phyloP scores from a whole-genome alignment of 2,329 filamentous ascomycete genomes.

The Phialocephala sp. region DNA sequence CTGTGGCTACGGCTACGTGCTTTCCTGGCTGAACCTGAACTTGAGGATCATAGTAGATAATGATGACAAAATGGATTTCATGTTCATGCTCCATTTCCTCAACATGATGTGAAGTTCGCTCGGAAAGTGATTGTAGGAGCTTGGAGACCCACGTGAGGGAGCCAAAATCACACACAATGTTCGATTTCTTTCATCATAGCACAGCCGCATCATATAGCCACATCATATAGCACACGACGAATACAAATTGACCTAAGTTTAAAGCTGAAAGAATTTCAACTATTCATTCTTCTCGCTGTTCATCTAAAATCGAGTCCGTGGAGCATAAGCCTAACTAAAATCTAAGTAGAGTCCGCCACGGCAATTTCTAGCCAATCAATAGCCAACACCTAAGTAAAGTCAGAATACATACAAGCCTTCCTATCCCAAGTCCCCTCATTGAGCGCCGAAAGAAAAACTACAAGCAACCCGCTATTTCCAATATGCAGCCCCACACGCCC shows the following conservation, averaged over 20 bases:
- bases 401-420: conserved; percentile 16
- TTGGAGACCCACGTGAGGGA: no score
- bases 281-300: neutral
- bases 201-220: neutral
- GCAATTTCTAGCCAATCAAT: neutral
- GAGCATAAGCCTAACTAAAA: conserved; percentile 4
- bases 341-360: neutral
- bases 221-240: neutral
- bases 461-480: conserved; percentile 8
- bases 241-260: neutral
- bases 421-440: neutral
- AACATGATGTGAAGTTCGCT: no score
- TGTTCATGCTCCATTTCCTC: no score
- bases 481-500: neutral
- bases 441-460: conserved; percentile 2
- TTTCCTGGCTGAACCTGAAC: conserved; percentile 5
- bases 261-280: conserved; percentile 4
- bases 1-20: neutral
- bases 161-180: no score
- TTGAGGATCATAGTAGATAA: neutral
- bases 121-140: no score
- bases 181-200: no score
- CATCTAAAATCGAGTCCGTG: neutral
- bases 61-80: neutral
- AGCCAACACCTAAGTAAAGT: neutral